phyloP scores from a whole-genome alignment of 164 flowering plant species.

The Chloranthus sessilifolius region DNA sequence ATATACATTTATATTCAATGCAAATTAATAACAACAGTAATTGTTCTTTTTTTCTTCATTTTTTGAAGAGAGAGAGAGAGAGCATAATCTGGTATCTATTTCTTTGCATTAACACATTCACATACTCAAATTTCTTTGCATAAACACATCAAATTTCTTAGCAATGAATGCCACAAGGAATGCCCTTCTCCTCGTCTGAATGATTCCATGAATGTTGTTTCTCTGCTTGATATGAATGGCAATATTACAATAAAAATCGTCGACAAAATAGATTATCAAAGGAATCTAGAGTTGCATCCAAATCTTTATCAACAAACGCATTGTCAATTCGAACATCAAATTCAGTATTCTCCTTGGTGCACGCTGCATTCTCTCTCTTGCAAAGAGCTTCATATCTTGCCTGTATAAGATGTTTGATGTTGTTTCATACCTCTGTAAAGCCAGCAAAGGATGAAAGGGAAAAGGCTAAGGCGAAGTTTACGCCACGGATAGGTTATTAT shows the following conservation, averaged over 20 bases:
- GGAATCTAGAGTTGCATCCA: conserved; percentile 87
- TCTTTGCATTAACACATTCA: too few relatives aligned
- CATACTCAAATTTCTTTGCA: too few relatives aligned
- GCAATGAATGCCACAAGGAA: conserved; percentile 75
- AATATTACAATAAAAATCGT: conserved; percentile 41
- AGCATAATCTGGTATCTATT: too few relatives aligned
- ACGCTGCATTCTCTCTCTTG: conserved; percentile 34
- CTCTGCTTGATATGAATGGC: conserved; percentile 49
- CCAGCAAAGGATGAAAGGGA: conserved; percentile 76
- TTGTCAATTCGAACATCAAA: conserved; percentile 30
- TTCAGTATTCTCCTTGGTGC: conserved; percentile 29
- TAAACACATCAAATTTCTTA: too few relatives aligned
- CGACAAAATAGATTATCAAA: conserved; percentile 92
- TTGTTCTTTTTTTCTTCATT: too few relatives aligned
- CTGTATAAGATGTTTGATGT: conserved; percentile 96
- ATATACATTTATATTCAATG: too few relatives aligned
- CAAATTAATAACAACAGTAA: too few relatives aligned
- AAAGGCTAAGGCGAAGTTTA: conserved; percentile 70
- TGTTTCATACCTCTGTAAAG: conserved; percentile 92
- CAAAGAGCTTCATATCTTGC: conserved; percentile 76
- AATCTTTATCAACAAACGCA: conserved; percentile 69
- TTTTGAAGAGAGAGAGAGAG: too few relatives aligned
- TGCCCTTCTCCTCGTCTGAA: conserved; percentile 45
- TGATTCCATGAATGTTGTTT: conserved; percentile 63
- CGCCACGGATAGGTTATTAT: conserved; percentile 20